Base-by-base conservation (phyloP, 2,329 filamentous ascomycete species). In the Colletotrichum sp. region DNA sequence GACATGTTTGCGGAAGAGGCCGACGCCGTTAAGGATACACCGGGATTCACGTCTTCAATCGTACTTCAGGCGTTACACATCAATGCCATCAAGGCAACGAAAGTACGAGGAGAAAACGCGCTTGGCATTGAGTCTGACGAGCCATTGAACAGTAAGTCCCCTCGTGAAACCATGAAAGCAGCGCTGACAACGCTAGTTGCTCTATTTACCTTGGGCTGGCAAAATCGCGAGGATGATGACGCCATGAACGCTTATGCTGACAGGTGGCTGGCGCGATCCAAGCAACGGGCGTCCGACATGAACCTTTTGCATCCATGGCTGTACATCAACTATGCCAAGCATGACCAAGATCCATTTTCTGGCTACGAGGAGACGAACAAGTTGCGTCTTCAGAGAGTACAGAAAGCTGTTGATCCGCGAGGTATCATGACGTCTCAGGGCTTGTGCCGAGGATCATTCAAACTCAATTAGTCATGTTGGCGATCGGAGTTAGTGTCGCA, bases 241-340 rank as follows among this genome's bases (percentile, higher is more conserved):
- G 15, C 55, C 11, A 59, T 59, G 55, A 13, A 59, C n/a, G 15
- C 55, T 16, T 59, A 59, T 9, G 55, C 55, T 5, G 55, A 59
- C 18, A 29, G 55, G 4, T 59, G 24, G 55, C 16, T 59, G 13
- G 13, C 27, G 11, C 6, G 55, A n/a, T 59, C 15, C 5, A 31
- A 51, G 29, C 69, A 79, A 36, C 71, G 76, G 24, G 75, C 77
- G 4, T 31, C 57, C 3, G 61, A 76, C 13, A 72, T 72, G 33
- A 76, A 76, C 31, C 29, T 43, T 29, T 62, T 62, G n/a, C 38
- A 65, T 27, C 43, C 43, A 7, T 80, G 75, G 31, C 54, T 78
- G 16, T 87, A 86, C 75, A 81, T 87, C 74, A 87, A 87, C 77
- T 87, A 87, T 68, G 85, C 84, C 1, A 79, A 81, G 43, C 69